Percentiles rank a stretch among this genome's conserved stretches.
Evolutionary conservation across 768 basidiomycete species (phyloP).

Genomic region (Serendipita sp.): DNA sequence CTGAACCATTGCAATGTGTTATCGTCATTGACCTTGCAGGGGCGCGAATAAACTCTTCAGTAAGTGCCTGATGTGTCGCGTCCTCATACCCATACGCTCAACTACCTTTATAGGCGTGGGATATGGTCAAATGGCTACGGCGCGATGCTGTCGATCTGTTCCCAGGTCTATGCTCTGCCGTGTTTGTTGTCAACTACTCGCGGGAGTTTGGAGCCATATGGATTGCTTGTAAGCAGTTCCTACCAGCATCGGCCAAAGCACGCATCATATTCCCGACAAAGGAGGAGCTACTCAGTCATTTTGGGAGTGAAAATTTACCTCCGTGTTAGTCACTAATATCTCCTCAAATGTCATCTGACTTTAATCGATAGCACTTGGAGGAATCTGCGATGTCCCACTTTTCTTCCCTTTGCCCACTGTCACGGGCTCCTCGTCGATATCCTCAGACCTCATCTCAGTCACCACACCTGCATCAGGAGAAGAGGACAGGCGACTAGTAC

Average conservation of each 20-base stretch:
- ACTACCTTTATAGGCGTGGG: neutral
- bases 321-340: neutral
- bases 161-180: neutral
- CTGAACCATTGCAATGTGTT: neutral
- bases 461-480: neutral
- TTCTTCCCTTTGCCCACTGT: neutral
- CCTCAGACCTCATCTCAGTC: neutral
- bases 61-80: neutral
- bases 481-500: neutral
- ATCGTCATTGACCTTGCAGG: neutral
- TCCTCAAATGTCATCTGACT: neutral
- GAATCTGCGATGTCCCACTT: neutral
- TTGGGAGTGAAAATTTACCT: neutral
- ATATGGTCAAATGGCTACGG: neutral
- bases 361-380: neutral
- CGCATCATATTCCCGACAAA: neutral
- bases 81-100: too few species aligned
- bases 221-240: neutral
- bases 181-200: constrained; percentile 5
- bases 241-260: neutral
- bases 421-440: neutral
- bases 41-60: neutral
- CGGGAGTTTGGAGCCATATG: constrained; percentile 3
- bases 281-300: neutral
- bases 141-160: neutral